Percentiles rank a stretch among this genome's conserved stretches.
Evolutionary conservation across 768 basidiomycete species (phyloP).

Genomic region (Lyophyllum decastes): DNA sequence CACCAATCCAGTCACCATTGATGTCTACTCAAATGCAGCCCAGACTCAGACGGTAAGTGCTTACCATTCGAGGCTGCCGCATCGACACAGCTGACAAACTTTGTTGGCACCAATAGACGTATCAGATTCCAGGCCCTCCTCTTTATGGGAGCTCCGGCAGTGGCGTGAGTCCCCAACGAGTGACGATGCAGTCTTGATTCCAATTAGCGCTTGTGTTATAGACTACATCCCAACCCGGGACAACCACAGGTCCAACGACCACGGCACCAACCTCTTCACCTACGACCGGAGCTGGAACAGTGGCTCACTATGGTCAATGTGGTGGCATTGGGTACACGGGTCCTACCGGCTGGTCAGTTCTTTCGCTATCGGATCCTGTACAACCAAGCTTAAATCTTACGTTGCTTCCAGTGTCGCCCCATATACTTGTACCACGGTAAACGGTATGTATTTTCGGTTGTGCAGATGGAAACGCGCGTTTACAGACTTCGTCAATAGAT

Average conservation of each 20-base stretch:
- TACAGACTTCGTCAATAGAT: conserved; percentile 16
- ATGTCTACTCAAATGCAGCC: conserved; percentile 41
- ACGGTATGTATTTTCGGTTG: conserved; percentile 25
- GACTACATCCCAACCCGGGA: conserved; percentile 15
- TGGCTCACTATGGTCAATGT: conserved; percentile 43
- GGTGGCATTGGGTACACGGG: conserved; percentile 43
- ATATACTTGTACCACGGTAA: conserved; percentile 35
- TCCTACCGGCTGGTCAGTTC: conserved; percentile 35
- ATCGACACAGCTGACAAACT: neutral
- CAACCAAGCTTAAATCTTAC: neutral
- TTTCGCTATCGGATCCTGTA: neutral
- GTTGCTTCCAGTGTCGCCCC: conserved; percentile 30
- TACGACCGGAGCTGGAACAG: conserved; percentile 26
- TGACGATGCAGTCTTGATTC: neutral
- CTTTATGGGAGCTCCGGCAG: conserved; percentile 36
- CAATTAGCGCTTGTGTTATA: neutral
- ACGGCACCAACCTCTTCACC: conserved; percentile 19
- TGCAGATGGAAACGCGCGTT: neutral
- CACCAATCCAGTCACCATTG: conserved; percentile 32
- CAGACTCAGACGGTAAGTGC: conserved; percentile 28
- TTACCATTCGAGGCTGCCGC: too few relatives aligned
- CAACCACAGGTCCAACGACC: conserved; percentile 20
- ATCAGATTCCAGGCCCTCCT: conserved; percentile 45
- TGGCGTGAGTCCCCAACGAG: neutral
- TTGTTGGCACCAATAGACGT: conserved; percentile 24